These are phyloP conservation scores for Saccharomycopsis guyanensis DNA, from an alignment of 805 yeast genomes.

Conservation along the genomic window DNA sequence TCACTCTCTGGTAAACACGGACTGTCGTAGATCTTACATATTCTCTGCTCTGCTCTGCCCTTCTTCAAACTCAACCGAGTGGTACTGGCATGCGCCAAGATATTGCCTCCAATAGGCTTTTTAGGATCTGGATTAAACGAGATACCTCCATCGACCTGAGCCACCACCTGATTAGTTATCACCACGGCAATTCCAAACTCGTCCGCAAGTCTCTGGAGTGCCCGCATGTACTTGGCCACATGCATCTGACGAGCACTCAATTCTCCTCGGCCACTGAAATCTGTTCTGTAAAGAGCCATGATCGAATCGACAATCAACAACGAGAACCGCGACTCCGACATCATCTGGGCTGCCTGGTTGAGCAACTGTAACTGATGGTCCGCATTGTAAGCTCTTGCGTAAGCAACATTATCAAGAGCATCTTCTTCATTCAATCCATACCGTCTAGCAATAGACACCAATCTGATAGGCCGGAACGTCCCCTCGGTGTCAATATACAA, in stretches of 20 bases:
- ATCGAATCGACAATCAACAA: constrained; percentile 91
- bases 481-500: constrained; percentile 95
- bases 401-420: constrained; percentile 94
- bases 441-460: constrained; percentile 83
- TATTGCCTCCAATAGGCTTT: constrained; percentile 97
- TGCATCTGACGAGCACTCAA: constrained; percentile 90
- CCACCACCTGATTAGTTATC: constrained; percentile 93
- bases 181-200: constrained; percentile 97
- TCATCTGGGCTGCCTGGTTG: constrained; percentile 88
- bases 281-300: constrained; percentile 94
- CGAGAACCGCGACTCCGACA: constrained; percentile 90
- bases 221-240: constrained; percentile 87
- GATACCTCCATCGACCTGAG: constrained; percentile 87
- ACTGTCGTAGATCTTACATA: constrained; percentile 90
- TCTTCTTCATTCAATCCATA: constrained; percentile 89
- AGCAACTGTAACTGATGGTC: constrained; percentile 88
- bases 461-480: constrained; percentile 86
- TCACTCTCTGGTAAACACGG: constrained; percentile 96
- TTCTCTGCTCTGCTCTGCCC: constrained; percentile 87
- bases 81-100: constrained; percentile 93
- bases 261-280: constrained; percentile 93
- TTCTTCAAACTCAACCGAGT: constrained; percentile 86
- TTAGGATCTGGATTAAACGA: constrained; percentile 92
- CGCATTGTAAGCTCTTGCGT: constrained; percentile 94
- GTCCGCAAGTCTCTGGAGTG: constrained; percentile 87